Conservation (phyloP, 2,329 filamentous ascomycete species). For the Dichotomopilus funicola region DNA sequence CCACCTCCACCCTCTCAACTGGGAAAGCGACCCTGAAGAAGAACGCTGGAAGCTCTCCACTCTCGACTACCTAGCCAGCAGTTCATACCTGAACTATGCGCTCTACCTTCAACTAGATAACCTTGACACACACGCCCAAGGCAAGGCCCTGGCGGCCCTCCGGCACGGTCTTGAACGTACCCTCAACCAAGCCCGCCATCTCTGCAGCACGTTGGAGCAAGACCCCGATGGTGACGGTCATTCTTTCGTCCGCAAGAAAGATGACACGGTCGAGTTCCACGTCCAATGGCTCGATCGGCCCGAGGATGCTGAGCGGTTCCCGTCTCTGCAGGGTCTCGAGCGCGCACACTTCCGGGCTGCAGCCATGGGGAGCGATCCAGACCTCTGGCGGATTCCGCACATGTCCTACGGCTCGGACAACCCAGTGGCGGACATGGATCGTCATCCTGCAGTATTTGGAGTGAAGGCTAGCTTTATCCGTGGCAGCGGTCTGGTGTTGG, state of each 20-base stretch:
- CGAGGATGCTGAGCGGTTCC: conserved; percentile 25
- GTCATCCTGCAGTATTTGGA: conserved; percentile 29
- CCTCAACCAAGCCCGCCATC: conserved; percentile 32
- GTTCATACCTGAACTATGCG: conserved; percentile 35
- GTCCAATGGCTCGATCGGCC: conserved; percentile 27
- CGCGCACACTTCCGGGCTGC: conserved; percentile 28
- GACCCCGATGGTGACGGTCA: conserved; percentile 29
- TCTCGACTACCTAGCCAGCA: conserved; percentile 30
- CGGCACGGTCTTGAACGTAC: conserved; percentile 32
- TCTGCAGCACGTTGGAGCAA: conserved; percentile 35
- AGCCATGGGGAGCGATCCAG: conserved; percentile 28
- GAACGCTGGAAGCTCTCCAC: conserved; percentile 33
- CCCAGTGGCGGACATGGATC: conserved; percentile 32
- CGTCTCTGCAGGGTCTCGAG: conserved; percentile 34
- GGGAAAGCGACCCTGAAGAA: conserved; percentile 32
- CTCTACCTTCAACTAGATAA: conserved; percentile 31
- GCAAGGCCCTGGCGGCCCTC: conserved; percentile 26
- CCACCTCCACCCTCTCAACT: conserved; percentile 28
- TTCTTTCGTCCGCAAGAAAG: conserved; percentile 25
- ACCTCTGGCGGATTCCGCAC: conserved; percentile 29
- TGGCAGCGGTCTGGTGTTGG: conserved; percentile 34
- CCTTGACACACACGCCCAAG: conserved; percentile 1
- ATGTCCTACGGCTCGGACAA: conserved; percentile 35
- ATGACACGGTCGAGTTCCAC: conserved; percentile 24
- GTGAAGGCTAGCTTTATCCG: conserved; percentile 38